Evolutionary conservation across 2,329 filamentous ascomycete genomes (phyloP).

Genomic region (Biscogniauxia mediterranea): DNA sequence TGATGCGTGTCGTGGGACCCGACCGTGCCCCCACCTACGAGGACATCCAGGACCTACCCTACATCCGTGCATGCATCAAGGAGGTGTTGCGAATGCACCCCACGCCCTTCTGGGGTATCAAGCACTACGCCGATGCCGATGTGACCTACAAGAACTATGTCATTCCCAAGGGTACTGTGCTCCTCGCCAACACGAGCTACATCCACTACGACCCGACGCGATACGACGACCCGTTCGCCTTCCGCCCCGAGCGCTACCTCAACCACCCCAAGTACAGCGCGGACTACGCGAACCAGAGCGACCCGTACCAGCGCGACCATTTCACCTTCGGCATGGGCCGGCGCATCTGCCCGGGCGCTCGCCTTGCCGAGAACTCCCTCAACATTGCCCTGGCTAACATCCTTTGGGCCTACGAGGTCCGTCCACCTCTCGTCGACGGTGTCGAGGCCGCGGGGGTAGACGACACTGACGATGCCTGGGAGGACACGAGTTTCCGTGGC

Average conservation of each 20-base stretch:
- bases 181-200: conserved; percentile 35
- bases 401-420: conserved; percentile 1
- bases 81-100: conserved; percentile 29
- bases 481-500: conserved; percentile 6
- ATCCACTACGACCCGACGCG: conserved; percentile 22
- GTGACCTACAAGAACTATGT: conserved; percentile 43
- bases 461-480: conserved; percentile 7
- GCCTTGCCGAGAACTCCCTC: conserved; percentile 47
- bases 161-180: conserved; percentile 44
- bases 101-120: conserved; percentile 33
- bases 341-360: conserved; percentile 45
- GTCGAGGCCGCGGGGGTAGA: conserved; percentile 6
- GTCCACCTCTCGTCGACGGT: conserved; percentile 12
- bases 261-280: conserved; percentile 12
- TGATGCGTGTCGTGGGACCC: conserved; percentile 37
- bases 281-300: conserved; percentile 24
- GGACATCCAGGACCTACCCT: conserved; percentile 32
- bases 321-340: conserved; percentile 45
- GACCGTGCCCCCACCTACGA: conserved; percentile 29
- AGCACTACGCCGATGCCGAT: conserved; percentile 43
- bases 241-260: conserved; percentile 21
- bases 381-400: conserved; percentile 20
- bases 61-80: conserved; percentile 33
- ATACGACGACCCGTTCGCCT: conserved; percentile 17
- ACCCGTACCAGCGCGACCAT: conserved; percentile 36